phyloP scores from a whole-genome alignment of 371 early-diverging fungal genomes.

The Fennellomyces sp. region DNA sequence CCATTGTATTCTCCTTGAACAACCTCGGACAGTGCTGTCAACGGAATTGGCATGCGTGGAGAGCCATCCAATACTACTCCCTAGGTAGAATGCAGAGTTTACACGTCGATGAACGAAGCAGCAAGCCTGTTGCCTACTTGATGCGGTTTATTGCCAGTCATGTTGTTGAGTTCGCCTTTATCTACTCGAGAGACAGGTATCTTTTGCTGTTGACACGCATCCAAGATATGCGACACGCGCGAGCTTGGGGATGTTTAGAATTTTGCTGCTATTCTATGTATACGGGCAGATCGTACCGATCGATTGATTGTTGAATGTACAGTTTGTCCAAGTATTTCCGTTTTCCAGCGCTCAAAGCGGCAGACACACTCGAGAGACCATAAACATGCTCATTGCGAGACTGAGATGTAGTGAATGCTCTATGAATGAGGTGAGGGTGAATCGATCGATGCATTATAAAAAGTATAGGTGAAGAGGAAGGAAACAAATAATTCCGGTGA shows the following conservation, averaged over 20 bases:
- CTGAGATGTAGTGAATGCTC: not conserved
- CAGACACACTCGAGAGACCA: slow-evolving; percentile 21
- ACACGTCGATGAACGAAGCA: not conserved
- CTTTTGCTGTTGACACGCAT: slow-evolving; percentile 6
- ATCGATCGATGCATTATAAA: not conserved
- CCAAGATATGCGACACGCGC: slow-evolving; percentile 4
- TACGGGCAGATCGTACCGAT: not conserved
- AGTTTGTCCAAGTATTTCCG: slow-evolving; percentile 4
- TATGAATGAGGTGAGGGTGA: not conserved
- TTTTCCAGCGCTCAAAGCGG: slow-evolving; percentile 16
- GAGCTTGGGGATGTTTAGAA: not conserved
- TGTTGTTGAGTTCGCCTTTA: slow-evolving; percentile 30
- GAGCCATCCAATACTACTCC: slow-evolving; percentile 25
- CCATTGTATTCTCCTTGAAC: not conserved
- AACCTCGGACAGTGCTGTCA: not conserved
- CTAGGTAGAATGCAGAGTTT: no score
- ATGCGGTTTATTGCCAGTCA: slow-evolving; percentile 28
- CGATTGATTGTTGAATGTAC: slow-evolving; percentile 13
- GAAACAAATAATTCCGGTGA: not conserved
- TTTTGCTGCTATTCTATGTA: not conserved
- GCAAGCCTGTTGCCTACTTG: slow-evolving; percentile 12
- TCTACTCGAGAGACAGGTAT: slow-evolving; percentile 11
- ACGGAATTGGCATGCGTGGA: slow-evolving; percentile 3
- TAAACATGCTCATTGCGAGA: slow-evolving; percentile 16
- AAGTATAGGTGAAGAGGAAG: not conserved